Percentiles rank a stretch among this genome's conserved stretches.
Evolutionary conservation across 371 early-diverging fungal genomes (phyloP).

Genomic region (Syncephalastrum contaminatum): DNA sequence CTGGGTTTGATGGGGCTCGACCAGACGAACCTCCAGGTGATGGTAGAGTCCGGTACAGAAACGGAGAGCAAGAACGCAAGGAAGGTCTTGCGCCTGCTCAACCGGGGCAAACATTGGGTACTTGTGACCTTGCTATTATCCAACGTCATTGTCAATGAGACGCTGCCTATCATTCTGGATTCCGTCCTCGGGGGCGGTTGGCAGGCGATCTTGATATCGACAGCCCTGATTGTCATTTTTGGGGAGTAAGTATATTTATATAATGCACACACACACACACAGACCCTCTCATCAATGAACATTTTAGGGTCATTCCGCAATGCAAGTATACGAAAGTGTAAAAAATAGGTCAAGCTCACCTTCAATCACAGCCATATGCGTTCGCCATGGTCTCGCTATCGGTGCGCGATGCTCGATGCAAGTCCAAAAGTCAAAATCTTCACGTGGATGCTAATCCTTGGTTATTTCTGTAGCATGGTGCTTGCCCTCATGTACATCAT

Average conservation of each 20-base stretch:
- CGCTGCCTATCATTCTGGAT: conserved; percentile 91
- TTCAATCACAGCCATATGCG: conserved; percentile 52
- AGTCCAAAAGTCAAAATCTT: conserved; percentile 25
- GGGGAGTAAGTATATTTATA: conserved; percentile 71
- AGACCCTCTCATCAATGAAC: not conserved
- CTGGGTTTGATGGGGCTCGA: conserved; percentile 84
- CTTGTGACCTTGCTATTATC: conserved; percentile 87
- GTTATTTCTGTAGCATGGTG: conserved; percentile 16
- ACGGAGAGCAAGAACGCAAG: conserved; percentile 66
- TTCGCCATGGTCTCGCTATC: conserved; percentile 75
- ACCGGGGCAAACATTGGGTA: conserved; percentile 80
- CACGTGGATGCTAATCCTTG: not conserved
- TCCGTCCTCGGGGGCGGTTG: conserved; percentile 77
- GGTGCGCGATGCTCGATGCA: conserved; percentile 61
- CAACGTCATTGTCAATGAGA: conserved; percentile 93
- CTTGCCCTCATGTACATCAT: conserved; percentile 32
- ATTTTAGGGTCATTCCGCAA: conserved; percentile 45
- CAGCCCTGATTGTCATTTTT: conserved; percentile 87
- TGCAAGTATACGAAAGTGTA: conserved; percentile 18
- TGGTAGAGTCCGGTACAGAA: conserved; percentile 69
- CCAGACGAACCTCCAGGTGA: conserved; percentile 66
- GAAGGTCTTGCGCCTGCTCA: conserved; percentile 65
- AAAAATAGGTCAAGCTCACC: not conserved
- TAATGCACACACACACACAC: too few relatives aligned
- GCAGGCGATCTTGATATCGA: conserved; percentile 87